Evolutionary conservation across 176 grass and related monocot species (phyloP), one percentile per base, ranked within the genome.

Genomic region (Bothriochloa decipiens): DNA sequence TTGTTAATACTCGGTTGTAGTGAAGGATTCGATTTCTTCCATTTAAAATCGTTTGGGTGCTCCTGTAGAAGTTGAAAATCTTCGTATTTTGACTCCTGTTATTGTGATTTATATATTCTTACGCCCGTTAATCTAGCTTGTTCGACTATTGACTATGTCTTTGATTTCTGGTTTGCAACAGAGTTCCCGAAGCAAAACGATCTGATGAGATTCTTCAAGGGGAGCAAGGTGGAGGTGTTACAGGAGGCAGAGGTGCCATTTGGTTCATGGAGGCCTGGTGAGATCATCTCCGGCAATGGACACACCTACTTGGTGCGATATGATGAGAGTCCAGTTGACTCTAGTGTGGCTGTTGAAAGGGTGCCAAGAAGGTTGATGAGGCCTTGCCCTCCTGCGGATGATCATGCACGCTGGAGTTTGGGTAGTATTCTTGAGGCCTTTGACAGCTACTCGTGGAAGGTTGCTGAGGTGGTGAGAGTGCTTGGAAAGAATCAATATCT

Each of bases 281-380:
- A 92, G 75, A 92, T 97, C 27, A n/a, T 94, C 47, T 97, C 90
- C 18, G 92, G 90, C 57, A 97, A 97, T 37, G 95, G 95, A 4
- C 88, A 85, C 75, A 91, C 47, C 11, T 94, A 94, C 62, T 27
- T 83, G 66, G 85, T 97, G n/a, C 86, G 63, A 64, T 97, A 91
- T 39, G 37, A 94, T 40, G 25, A 72, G 70, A 75, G 62, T 49
- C 28, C 8, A 0, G 33, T 74, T 69, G 65, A 88, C 4, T 65
- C 28, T 55, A 12, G 63, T 8, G 20, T 80, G 57, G 72, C 63
- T n/a, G n/a, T 82, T 74, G 92, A 94, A 47, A 89, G 82, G 76
- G 82, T 97, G 39, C 81, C 84, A 62, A 92, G 92, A 55, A 92
- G 88, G 75, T 70, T 47, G 40, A 89, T 97, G 62, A 88, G 95